Evolutionary conservation across 139 green algal genomes (phyloP).

Genomic region (Micractinium sp.): DNA sequence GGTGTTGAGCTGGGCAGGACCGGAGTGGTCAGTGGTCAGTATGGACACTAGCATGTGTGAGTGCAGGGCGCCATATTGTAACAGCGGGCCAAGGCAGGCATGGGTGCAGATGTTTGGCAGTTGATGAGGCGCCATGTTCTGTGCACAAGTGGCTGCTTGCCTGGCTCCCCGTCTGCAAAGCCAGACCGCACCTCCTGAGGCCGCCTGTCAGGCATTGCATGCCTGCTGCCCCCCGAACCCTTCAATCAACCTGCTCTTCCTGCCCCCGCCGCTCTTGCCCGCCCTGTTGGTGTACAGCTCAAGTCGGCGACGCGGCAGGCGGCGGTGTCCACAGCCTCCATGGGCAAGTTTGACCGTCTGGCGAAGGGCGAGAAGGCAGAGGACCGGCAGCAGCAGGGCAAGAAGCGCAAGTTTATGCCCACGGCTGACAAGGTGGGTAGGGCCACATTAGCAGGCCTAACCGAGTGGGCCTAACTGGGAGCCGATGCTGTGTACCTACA

Average conservation of each 20-base stretch:
- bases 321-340: slow-evolving; percentile 89
- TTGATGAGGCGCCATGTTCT: too few species aligned
- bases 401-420: slow-evolving; percentile 73
- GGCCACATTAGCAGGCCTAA: too few species aligned
- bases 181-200: too few species aligned
- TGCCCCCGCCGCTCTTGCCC: neutral
- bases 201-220: neutral
- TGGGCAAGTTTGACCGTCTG: slow-evolving; percentile 94
- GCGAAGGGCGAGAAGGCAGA: slow-evolving; percentile 69
- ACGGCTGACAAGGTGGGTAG: slow-evolving; percentile 54
- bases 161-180: too few species aligned
- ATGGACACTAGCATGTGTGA: neutral
- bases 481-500: neutral
- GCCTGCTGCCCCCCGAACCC: too few species aligned
- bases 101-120: too few species aligned
- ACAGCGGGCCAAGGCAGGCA: neutral
- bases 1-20: too few species aligned
- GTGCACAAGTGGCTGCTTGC: too few species aligned
- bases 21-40: neutral
- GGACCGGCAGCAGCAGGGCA: slow-evolving; percentile 55
- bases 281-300: slow-evolving; percentile 58
- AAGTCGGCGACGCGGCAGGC: slow-evolving; percentile 69
- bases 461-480: too few species aligned
- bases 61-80: neutral
- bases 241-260: too few species aligned